Evolutionary conservation across 805 yeast genomes (phyloP), one percentile per base, ranked within the genome.

Genomic region (Suhomyces prunicola): DNA sequence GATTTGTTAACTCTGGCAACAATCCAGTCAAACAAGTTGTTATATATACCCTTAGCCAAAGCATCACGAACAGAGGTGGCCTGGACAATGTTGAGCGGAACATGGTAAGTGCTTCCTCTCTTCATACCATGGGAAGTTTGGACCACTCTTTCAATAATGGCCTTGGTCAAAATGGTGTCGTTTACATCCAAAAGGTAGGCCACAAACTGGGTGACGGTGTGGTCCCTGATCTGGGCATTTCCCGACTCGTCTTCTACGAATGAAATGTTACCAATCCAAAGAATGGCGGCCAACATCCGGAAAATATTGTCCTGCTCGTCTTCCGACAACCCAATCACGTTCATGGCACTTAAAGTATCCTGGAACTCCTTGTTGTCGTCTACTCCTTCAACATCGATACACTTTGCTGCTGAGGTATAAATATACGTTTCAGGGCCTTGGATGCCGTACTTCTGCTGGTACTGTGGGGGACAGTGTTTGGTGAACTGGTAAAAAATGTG

Each of bases 401-500:
- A 92, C 44, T 88, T 86, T 8, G 96, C 86, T 1, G 86, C 86
- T 1, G 93, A 85, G 0, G 99, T 94, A 71, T 94, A 94, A 22
- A 87, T 70, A 68, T 94, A 94, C 51, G 92, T 85, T 65, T 94
- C 98, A 0, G 99, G 99, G 33, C 85, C 85, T 71, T 94, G 98
- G 54, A 94, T 85, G 50, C 99, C 99, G 67, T 77, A 92, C 35
- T 73, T 76, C 60, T 88, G 90, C 66, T 96, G 86, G 66, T 93
- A 91, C 52, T 78, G 79, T 39, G 90, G 92, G 12, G 90, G 83
- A 2, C 97, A 96, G 56, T 90, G 89, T 68, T 93, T 94, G 10
- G 97, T 88, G 68, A 89, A 88, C 73, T 94, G 99, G 68, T 94
- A 94, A 68, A 94, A 94, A 53, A 94, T 94, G 69, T 94, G 99